These are phyloP conservation scores for Cicer bijugum DNA, from an alignment of 306 rosid genomes.

Conservation along the genomic window DNA sequence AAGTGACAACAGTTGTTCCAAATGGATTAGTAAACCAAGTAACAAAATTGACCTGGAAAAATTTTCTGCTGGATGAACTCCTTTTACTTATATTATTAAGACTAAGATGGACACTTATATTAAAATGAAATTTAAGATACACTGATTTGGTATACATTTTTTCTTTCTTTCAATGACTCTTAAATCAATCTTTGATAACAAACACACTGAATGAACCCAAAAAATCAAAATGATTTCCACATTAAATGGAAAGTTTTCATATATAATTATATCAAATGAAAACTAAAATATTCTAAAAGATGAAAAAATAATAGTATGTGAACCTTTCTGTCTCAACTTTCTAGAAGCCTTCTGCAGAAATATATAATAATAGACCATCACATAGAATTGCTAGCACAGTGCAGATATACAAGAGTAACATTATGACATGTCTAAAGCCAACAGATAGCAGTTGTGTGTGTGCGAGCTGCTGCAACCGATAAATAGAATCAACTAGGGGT, in stretches of 20 bases:
- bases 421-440: conserved; percentile 1
- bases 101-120: too few relatives aligned
- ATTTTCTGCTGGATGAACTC: too few relatives aligned
- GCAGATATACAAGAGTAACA: conserved; percentile 15
- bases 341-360: conserved; percentile 11
- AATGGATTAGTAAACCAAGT: too few relatives aligned
- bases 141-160: background rate
- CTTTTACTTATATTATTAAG: too few relatives aligned
- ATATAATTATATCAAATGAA: conserved; percentile 2
- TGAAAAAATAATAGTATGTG: conserved; percentile 13
- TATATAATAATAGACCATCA: background rate
- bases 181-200: too few relatives aligned
- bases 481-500: conserved; percentile 29
- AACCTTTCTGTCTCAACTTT: conserved; percentile 32
- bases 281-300: background rate
- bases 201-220: background rate
- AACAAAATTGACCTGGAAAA: too few relatives aligned
- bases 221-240: background rate
- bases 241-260: background rate
- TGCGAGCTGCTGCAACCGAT: conserved; percentile 1
- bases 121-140: background rate
- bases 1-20: too few relatives aligned
- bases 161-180: too few relatives aligned
- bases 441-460: background rate
- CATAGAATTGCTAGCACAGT: conserved; percentile 23